phyloP scores from a whole-genome alignment of 2,329 filamentous ascomycete genomes.

The Aspergillus calidoustus region DNA sequence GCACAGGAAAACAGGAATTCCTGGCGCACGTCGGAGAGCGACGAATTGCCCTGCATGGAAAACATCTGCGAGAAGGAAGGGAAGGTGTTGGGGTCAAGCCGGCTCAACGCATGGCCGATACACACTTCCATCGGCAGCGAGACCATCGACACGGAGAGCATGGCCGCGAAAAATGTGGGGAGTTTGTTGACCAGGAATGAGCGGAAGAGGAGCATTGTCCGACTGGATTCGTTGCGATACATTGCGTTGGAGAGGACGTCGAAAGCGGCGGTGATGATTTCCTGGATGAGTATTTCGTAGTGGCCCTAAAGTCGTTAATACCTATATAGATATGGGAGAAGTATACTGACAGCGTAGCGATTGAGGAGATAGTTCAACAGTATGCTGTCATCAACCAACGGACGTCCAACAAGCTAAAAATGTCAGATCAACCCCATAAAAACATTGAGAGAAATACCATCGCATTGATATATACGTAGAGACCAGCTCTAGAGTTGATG shows the following conservation, averaged over 20 bases:
- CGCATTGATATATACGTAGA: conserved; percentile 85
- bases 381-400: conserved; percentile 78
- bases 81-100: conserved; percentile 66
- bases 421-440: conserved; percentile 35
- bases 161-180: conserved; percentile 63
- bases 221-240: conserved; percentile 66
- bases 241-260: conserved; percentile 87
- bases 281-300: conserved; percentile 74
- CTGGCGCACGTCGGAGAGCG: conserved; percentile 70
- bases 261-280: conserved; percentile 86
- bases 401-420: conserved; percentile 74
- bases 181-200: conserved; percentile 84
- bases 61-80: conserved; percentile 69
- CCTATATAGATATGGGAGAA: background rate
- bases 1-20: conserved; percentile 91
- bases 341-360: conserved; percentile 70
- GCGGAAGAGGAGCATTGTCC: conserved; percentile 72
- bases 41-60: conserved; percentile 62
- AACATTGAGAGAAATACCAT: conserved; percentile 58
- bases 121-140: conserved; percentile 66
- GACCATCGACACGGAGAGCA: conserved; percentile 62
- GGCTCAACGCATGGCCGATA: conserved; percentile 67
- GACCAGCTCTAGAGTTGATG: conserved; percentile 75
- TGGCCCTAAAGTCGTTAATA: conserved; percentile 62
- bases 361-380: conserved; percentile 82